Conservation (phyloP, 371 early-diverging fungal genomes). For the Zopfochytrium polystomum region DNA sequence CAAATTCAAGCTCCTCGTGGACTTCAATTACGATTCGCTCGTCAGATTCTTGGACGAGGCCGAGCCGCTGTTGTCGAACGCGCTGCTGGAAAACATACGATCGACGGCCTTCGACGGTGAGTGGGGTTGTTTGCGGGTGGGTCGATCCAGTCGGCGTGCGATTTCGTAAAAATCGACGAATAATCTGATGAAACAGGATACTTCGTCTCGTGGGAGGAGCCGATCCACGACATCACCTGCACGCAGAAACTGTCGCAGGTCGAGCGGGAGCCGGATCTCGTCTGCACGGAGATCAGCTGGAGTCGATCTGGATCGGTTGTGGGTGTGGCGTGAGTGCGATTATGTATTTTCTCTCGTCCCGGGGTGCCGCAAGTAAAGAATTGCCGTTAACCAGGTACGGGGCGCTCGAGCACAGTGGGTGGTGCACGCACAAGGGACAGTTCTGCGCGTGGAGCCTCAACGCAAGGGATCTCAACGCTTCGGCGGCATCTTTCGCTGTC, state of each 20-base stretch:
- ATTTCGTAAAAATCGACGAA: too few relatives aligned
- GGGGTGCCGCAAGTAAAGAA: background rate
- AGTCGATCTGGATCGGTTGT: conserved; percentile 37
- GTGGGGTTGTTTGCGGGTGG: background rate
- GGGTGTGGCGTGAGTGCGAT: conserved; percentile 28
- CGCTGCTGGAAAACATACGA: conserved; percentile 39
- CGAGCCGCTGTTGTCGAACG: conserved; percentile 36
- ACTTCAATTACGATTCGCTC: conserved; percentile 24
- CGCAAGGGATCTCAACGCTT: conserved; percentile 17
- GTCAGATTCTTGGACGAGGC: conserved; percentile 28
- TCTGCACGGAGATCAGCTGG: conserved; percentile 39
- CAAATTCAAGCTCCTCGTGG: conserved; percentile 8
- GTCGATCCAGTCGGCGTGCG: background rate
- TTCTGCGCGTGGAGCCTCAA: conserved; percentile 39
- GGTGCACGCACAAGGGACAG: conserved; percentile 44
- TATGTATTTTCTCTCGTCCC: background rate
- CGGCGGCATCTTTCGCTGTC: conserved; percentile 25
- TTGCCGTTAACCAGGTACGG: conserved; percentile 20
- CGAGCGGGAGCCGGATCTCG: conserved; percentile 20
- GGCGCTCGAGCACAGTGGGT: conserved; percentile 29
- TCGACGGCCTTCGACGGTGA: conserved; percentile 44
- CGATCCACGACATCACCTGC: conserved; percentile 29
- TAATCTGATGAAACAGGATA: conserved; percentile 28
- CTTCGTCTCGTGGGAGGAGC: conserved; percentile 43
- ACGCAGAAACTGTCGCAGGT: conserved; percentile 24